phyloP scores from a whole-genome alignment of 768 basidiomycete genomes.

The Ramaria rubella region DNA sequence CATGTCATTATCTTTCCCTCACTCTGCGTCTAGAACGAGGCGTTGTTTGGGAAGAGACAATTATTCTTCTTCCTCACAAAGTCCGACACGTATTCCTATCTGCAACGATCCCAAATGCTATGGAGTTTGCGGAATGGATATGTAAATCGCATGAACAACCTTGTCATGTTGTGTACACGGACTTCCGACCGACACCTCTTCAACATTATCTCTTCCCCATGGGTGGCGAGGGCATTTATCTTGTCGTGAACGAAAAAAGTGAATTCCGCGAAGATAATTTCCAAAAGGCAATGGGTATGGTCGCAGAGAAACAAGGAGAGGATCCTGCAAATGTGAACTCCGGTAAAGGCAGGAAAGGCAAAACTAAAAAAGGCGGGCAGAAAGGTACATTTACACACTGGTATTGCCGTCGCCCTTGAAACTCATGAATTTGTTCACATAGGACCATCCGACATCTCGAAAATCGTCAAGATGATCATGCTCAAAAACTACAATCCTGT shows the following conservation, averaged over 20 bases:
- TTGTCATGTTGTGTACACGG: slow-evolving; percentile 98
- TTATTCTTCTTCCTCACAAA: slow-evolving; percentile 91
- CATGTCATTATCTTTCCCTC: not conserved
- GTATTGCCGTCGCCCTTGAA: too few species aligned
- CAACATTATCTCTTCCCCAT: slow-evolving; percentile 98
- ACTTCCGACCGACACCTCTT: slow-evolving; percentile 95
- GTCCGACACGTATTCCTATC: slow-evolving; percentile 99
- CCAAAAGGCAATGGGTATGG: slow-evolving; percentile 92
- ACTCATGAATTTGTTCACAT: not conserved
- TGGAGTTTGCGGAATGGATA: slow-evolving; percentile 99
- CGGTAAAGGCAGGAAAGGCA: slow-evolving; percentile 88
- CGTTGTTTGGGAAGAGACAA: slow-evolving; percentile 99
- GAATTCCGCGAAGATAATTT: slow-evolving; percentile 98
- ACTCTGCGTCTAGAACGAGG: slow-evolving; percentile 61
- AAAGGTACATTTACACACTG: slow-evolving; percentile 56
- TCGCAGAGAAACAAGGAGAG: slow-evolving; percentile 79
- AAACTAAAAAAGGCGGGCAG: slow-evolving; percentile 88
- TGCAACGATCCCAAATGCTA: slow-evolving; percentile 97
- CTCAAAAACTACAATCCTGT: slow-evolving; percentile 95
- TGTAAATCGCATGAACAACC: slow-evolving; percentile 96
- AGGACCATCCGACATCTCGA: slow-evolving; percentile 92
- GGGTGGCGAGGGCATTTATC: slow-evolving; percentile 93
- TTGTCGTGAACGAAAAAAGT: slow-evolving; percentile 98
- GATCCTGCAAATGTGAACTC: slow-evolving; percentile 83
- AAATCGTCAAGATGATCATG: slow-evolving; percentile 99